phyloP scores from a whole-genome alignment of 768 basidiomycete genomes.

The Chlorophyllum brunneum region DNA sequence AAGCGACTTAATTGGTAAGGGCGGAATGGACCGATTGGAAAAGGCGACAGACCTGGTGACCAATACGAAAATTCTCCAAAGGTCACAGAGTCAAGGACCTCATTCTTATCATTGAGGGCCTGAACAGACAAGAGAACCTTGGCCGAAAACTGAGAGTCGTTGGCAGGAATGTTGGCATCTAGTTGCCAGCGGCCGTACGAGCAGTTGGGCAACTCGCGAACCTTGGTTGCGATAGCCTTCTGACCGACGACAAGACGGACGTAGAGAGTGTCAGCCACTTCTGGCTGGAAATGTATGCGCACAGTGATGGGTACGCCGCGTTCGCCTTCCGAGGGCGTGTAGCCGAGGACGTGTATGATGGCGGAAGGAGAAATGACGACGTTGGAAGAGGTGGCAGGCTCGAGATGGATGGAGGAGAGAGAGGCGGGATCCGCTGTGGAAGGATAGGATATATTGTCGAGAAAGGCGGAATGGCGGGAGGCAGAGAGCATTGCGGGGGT shows the following conservation, averaged over 20 bases:
- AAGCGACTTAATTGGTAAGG: neutral
- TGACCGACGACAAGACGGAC: constrained; percentile 74
- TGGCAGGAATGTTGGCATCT: constrained; percentile 55
- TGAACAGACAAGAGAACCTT: constrained; percentile 59
- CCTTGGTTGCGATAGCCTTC: constrained; percentile 64
- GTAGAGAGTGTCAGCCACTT: constrained; percentile 47
- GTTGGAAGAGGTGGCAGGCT: constrained; percentile 15
- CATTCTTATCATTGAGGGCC: constrained; percentile 50
- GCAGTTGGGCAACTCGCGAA: constrained; percentile 46
- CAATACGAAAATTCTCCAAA: constrained; percentile 74
- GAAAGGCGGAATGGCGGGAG: constrained; percentile 11
- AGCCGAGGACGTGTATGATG: constrained; percentile 63
- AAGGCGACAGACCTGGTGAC: constrained; percentile 32
- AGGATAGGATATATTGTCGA: constrained; percentile 3
- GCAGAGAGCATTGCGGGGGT: constrained; percentile 11
- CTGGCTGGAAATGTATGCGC: constrained; percentile 54
- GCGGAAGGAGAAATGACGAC: constrained; percentile 44
- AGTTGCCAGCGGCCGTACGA: constrained; percentile 61
- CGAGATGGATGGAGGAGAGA: constrained; percentile 11
- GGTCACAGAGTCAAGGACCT: constrained; percentile 57
- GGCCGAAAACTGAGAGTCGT: constrained; percentile 39
- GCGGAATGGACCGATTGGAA: constrained; percentile 11
- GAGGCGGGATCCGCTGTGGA: constrained; percentile 5
- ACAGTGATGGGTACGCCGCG: constrained; percentile 61
- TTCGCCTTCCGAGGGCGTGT: constrained; percentile 61